These are phyloP conservation scores for Cinchona pubescens DNA, from an alignment of 257 asterid species.

Conservation along the genomic window DNA sequence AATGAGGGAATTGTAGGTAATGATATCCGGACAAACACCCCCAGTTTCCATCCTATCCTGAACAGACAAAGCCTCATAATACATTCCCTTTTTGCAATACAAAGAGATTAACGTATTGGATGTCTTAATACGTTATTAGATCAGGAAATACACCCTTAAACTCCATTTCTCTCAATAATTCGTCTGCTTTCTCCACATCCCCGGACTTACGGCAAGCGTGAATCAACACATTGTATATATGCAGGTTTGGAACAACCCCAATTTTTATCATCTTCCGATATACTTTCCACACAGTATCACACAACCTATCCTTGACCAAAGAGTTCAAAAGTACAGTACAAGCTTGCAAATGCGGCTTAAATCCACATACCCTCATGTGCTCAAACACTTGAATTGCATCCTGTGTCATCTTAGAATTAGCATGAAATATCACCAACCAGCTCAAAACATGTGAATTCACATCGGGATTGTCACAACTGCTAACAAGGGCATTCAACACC, in stretches of 20 bases:
- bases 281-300: slow-evolving; percentile 63
- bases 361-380: slow-evolving; percentile 68
- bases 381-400: slow-evolving; percentile 87
- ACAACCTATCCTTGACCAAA: slow-evolving; percentile 68
- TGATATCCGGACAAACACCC: slow-evolving; percentile 69
- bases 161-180: slow-evolving; percentile 70
- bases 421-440: slow-evolving; percentile 85
- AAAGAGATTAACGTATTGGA: slow-evolving; percentile 76
- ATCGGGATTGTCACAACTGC: slow-evolving; percentile 36
- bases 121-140: slow-evolving; percentile 65
- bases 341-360: slow-evolving; percentile 74
- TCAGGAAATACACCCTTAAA: slow-evolving; percentile 56
- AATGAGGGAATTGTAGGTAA: slow-evolving; percentile 76
- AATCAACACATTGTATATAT: slow-evolving; percentile 74
- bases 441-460: slow-evolving; percentile 84
- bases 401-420: slow-evolving; percentile 53
- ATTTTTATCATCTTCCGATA: slow-evolving; percentile 64
- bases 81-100: slow-evolving; percentile 87
- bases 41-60: slow-evolving; percentile 79
- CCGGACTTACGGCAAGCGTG: slow-evolving; percentile 80
- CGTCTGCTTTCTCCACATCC: slow-evolving; percentile 68
- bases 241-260: slow-evolving; percentile 69
- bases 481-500: slow-evolving; percentile 67
- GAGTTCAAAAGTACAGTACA: slow-evolving; percentile 77
- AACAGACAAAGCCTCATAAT: slow-evolving; percentile 77